phyloP scores from a whole-genome alignment of 495 filamentous ascomycete genomes.

The Penicillium bovifimosum region DNA sequence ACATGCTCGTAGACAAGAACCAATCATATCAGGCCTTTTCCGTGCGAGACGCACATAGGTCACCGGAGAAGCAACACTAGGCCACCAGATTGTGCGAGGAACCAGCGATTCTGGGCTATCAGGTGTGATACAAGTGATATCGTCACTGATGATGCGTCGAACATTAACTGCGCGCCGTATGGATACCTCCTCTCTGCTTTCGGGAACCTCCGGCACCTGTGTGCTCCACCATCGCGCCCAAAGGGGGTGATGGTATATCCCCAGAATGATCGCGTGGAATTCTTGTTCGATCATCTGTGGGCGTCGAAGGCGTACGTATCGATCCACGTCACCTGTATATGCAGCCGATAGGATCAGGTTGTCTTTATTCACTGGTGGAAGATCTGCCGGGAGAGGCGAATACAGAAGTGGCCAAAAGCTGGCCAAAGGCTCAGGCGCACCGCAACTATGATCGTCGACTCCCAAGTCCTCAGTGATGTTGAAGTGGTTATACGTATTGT shows the following conservation, averaged over 20 bases:
- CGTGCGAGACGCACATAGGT: constrained; percentile 1
- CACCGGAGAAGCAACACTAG: background rate
- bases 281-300: constrained; percentile 9
- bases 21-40: background rate
- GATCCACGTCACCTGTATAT: constrained; percentile 6
- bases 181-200: background rate
- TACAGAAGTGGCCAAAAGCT: no score
- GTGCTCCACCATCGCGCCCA: constrained; percentile 10
- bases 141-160: constrained; percentile 9
- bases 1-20: no score
- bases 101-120: constrained; percentile 1
- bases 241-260: constrained; percentile 7
- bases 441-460: constrained; percentile 8
- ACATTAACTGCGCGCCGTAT: constrained; percentile 9
- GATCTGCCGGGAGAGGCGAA: constrained; percentile 1
- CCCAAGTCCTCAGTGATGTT: constrained; percentile 13
- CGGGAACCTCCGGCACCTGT: constrained; percentile 3
- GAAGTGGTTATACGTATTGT: no score
- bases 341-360: constrained; percentile 3
- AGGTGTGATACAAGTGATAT: constrained; percentile 2
- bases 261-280: constrained; percentile 3
- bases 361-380: constrained; percentile 10
- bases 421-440: constrained; percentile 4
- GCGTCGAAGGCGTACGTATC: no score
- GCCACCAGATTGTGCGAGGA: background rate